A percentile compares a stretch with the other conserved stretches of the same genome.
Evolutionary conservation across 805 yeast genomes (phyloP).

Genomic region (Lipomyces sp.): DNA sequence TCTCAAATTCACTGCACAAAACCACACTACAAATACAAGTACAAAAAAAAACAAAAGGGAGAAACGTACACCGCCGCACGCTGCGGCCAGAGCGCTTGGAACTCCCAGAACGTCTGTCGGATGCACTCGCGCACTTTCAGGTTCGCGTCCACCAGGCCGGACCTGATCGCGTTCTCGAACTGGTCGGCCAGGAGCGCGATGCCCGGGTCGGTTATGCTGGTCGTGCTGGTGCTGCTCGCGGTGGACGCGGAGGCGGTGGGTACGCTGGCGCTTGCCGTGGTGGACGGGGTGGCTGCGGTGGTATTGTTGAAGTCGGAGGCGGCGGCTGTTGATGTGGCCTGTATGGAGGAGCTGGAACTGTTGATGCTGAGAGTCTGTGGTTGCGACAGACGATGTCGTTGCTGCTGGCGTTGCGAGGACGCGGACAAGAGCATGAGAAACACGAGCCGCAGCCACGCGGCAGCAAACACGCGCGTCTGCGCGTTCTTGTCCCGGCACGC

Average conservation of each 20-base stretch:
- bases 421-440: slow-evolving; percentile 41
- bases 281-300: too few relatives aligned
- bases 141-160: slow-evolving; percentile 73
- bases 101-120: slow-evolving; percentile 71
- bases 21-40: slow-evolving; percentile 35
- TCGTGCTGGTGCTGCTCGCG: too few relatives aligned
- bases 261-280: too few relatives aligned
- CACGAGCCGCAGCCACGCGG: slow-evolving; percentile 65
- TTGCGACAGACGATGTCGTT: too few relatives aligned
- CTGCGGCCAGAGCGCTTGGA: slow-evolving; percentile 52
- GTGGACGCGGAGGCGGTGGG: too few relatives aligned
- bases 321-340: too few relatives aligned
- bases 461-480: slow-evolving; percentile 65
- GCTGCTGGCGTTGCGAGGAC: too few relatives aligned
- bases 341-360: too few relatives aligned
- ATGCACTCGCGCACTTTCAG: slow-evolving; percentile 74
- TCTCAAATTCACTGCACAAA: slow-evolving; percentile 7
- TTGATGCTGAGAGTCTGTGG: too few relatives aligned
- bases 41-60: background rate
- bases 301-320: too few relatives aligned
- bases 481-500: slow-evolving; percentile 67
- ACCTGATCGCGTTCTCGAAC: slow-evolving; percentile 51
- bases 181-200: slow-evolving; percentile 41
- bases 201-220: slow-evolving; percentile 38
- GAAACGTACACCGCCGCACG: slow-evolving; percentile 42